Evolutionary conservation across 345 rosid species (phyloP).

Genomic region (Salix dunnii): DNA sequence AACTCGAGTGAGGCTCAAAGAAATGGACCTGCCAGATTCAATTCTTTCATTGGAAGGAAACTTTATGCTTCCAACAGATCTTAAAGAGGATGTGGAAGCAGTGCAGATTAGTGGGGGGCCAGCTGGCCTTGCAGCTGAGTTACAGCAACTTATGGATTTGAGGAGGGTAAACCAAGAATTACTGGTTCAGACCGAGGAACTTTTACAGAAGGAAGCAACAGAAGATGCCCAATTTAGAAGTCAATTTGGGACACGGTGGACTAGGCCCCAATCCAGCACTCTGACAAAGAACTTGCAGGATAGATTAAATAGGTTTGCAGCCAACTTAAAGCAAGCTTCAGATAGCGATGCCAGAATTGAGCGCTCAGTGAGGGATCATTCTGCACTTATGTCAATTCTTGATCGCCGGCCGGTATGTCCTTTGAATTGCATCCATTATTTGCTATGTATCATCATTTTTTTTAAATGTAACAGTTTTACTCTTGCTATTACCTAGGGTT

Average conservation of each 20-base stretch:
- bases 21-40: slow-evolving; percentile 99
- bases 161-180: slow-evolving; percentile 90
- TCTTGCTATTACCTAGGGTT: not conserved
- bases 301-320: slow-evolving; percentile 86
- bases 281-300: slow-evolving; percentile 94
- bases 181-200: slow-evolving; percentile 88
- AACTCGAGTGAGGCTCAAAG: slow-evolving; percentile 88
- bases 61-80: slow-evolving; percentile 56
- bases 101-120: slow-evolving; percentile 95
- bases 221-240: slow-evolving; percentile 92
- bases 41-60: slow-evolving; percentile 91
- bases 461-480: not conserved
- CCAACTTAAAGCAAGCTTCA: slow-evolving; percentile 93
- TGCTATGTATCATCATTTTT: not conserved
- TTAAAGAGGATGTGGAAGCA: slow-evolving; percentile 91
- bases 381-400: slow-evolving; percentile 82
- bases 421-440: not conserved
- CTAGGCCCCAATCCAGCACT: slow-evolving; percentile 96
- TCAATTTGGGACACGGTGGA: slow-evolving; percentile 99
- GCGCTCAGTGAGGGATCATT: slow-evolving; percentile 85
- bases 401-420: slow-evolving; percentile 76
- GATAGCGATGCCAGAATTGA: slow-evolving; percentile 93
- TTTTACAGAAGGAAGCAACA: slow-evolving; percentile 91
- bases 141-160: slow-evolving; percentile 90
- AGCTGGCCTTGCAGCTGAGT: slow-evolving; percentile 84